Conservation (phyloP, 2,329 filamentous ascomycete species). For the Aureobasidium sp. region DNA sequence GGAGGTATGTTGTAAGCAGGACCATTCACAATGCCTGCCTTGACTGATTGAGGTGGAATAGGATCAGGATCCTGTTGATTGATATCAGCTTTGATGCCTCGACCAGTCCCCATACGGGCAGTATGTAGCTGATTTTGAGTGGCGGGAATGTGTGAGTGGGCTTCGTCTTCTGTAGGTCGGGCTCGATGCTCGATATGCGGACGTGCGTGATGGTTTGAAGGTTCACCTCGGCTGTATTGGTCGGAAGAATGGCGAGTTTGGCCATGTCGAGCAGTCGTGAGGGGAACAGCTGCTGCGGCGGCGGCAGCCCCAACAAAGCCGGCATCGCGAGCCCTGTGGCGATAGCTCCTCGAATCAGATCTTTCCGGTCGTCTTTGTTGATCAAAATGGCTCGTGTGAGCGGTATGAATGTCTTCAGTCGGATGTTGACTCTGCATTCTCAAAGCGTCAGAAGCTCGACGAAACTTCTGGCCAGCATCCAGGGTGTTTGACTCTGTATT, state of each 20-base stretch:
- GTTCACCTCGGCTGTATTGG: not conserved
- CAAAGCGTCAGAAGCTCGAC: conserved; percentile 18
- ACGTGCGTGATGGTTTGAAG: not conserved
- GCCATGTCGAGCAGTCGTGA: not conserved
- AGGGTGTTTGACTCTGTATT: not conserved
- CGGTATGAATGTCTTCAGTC: not conserved
- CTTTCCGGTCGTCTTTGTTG: not conserved
- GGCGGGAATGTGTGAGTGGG: conserved; percentile 19
- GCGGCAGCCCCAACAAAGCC: conserved; percentile 29
- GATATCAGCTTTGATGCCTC: conserved; percentile 27
- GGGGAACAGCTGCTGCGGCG: conserved; percentile 18
- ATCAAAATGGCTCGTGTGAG: not conserved
- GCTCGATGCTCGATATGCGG: not conserved
- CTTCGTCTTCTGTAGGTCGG: conserved; percentile 13
- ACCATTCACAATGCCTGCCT: conserved; percentile 21
- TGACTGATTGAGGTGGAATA: conserved; percentile 27
- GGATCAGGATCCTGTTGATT: conserved; percentile 32
- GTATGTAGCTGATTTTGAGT: conserved; percentile 34
- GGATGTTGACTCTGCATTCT: conserved; percentile 4
- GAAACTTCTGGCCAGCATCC: conserved; percentile 15
- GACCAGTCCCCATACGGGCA: conserved; percentile 32
- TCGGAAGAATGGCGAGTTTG: not conserved
- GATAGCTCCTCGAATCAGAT: conserved; percentile 20
- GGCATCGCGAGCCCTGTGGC: conserved; percentile 26
- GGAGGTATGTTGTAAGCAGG: conserved; percentile 31